A percentile compares a stretch with the other conserved stretches of the same genome.
Conservation (phyloP, 2,329 filamentous ascomycete genomes). For the Raffaelea arxii region DNA sequence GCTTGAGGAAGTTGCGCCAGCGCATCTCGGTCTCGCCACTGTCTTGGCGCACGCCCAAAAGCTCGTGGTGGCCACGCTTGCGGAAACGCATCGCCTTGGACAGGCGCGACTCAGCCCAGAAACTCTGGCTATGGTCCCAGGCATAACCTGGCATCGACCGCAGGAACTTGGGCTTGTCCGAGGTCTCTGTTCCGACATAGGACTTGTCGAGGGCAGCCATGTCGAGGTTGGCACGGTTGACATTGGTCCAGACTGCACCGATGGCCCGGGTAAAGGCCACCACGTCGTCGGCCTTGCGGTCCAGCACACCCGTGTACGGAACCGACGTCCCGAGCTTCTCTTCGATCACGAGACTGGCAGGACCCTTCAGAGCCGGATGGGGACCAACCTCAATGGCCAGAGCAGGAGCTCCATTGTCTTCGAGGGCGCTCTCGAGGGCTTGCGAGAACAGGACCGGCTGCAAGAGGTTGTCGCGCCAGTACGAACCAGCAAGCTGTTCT, state of each 20-base stretch:
- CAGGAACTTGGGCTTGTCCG: too few species aligned
- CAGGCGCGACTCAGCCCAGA: neutral
- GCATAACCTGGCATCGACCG: neutral
- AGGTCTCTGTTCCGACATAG: too few species aligned
- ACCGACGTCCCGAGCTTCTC: too few species aligned
- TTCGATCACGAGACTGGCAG: too few species aligned
- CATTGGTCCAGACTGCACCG: neutral
- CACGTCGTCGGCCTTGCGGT: constrained; percentile 1
- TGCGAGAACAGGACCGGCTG: constrained; percentile 20
- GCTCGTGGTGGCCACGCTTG: constrained; percentile 11
- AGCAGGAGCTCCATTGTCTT: neutral
- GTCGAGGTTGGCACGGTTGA: too few species aligned
- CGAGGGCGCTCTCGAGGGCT: neutral
- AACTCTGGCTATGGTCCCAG: neutral
- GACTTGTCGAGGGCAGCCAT: neutral
- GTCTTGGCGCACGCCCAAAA: neutral
- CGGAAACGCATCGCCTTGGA: neutral
- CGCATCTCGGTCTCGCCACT: constrained; percentile 7
- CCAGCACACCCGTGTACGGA: neutral
- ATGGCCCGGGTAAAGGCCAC: constrained; percentile 1
- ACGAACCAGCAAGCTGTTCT: constrained; percentile 14
- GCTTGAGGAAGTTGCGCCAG: neutral
- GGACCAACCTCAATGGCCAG: constrained; percentile 16
- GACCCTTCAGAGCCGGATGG: constrained; percentile 14
- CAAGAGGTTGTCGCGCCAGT: constrained; percentile 23